Evolutionary conservation across 208 protist genomes (phyloP), one percentile per base, ranked within the genome.

Genomic region (Leishmania guyanensis): DNA sequence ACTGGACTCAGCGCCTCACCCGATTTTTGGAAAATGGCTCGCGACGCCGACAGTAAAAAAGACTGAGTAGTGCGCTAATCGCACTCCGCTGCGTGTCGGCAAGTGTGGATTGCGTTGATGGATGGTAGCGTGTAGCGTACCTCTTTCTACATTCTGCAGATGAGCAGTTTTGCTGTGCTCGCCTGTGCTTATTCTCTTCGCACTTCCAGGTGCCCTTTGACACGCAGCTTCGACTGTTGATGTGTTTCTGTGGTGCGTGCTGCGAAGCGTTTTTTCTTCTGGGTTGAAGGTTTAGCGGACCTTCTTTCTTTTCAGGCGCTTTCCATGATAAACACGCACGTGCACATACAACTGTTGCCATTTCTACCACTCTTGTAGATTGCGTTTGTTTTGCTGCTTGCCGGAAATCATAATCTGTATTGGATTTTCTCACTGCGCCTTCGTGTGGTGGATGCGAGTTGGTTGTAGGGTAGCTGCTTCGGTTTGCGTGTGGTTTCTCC

Each of bases 1-100:
- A 77, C 29, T 14, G 73, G 66, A 9, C 72, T 94, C 22, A 81
- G 84, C 1, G 84, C 86, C 3, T 84, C 82, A 46, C 53, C 56
- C 54, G 75, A 84, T 20, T 85, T 85, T 33, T 81, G 78, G 82
- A 88, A 72, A 50, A 60, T 53, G 58, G 73, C 36, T 62, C 77
- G 77, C 46, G 46, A 46, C 14, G 56, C 64, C 16, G 78, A 86
- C 54, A 79, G 46, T 36, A 64, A 9, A 36, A 36, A 1, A 51
- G 36, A 10, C 74, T 64, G 39, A 14, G 12, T 48, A 66, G 43
- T 1, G 9, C 12, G 1, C 39, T 33, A 33, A 12, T 29, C 48
- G 43, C 2, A 16, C 46, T 36, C n/a, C 69, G 22, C 54, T 16
- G 8, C 26, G n/a, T 73, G 2, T 29, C 69, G 26, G 36, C 46